These are phyloP conservation scores for Begonia peltatifolia DNA, from an alignment of 306 rosid species.

Conservation along the genomic window DNA sequence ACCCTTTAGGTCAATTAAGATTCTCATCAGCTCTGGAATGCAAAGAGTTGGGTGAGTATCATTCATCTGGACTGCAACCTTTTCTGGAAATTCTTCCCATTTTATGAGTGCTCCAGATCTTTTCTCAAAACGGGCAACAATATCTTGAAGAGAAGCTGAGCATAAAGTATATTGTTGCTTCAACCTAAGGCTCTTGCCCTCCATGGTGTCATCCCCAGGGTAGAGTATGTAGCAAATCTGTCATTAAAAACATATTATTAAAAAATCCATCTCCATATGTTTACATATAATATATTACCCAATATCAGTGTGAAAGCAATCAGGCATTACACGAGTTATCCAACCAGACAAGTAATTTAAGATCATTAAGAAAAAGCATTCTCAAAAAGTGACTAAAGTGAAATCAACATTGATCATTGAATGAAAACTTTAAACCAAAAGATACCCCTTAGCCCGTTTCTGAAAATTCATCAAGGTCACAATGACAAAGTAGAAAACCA, in stretches of 20 bases:
- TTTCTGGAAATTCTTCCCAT: slow-evolving; percentile 85
- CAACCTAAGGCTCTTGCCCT: slow-evolving; percentile 86
- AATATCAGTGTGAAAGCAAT: no score
- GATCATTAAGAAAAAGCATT: no score
- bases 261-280: slow-evolving; percentile 11
- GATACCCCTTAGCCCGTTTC: neutral
- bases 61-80: slow-evolving; percentile 98
- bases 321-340: no score
- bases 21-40: slow-evolving; percentile 89
- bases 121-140: slow-evolving; percentile 79
- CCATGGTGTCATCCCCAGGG: slow-evolving; percentile 90
- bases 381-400: no score
- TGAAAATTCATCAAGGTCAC: neutral
- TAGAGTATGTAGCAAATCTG: slow-evolving; percentile 85
- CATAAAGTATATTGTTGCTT: slow-evolving; percentile 96
- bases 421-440: no score
- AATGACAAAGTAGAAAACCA: neutral
- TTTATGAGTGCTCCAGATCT: slow-evolving; percentile 50
- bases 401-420: no score
- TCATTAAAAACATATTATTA: slow-evolving; percentile 4
- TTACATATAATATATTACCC: no score
- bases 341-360: no score
- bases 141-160: slow-evolving; percentile 96
- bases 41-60: slow-evolving; percentile 99
- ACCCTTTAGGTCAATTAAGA: slow-evolving; percentile 73